Evolutionary conservation across 352 stramenopile species (phyloP), one percentile per base, ranked within the genome.

Genomic region (Phytophthora fragariaefolia): DNA sequence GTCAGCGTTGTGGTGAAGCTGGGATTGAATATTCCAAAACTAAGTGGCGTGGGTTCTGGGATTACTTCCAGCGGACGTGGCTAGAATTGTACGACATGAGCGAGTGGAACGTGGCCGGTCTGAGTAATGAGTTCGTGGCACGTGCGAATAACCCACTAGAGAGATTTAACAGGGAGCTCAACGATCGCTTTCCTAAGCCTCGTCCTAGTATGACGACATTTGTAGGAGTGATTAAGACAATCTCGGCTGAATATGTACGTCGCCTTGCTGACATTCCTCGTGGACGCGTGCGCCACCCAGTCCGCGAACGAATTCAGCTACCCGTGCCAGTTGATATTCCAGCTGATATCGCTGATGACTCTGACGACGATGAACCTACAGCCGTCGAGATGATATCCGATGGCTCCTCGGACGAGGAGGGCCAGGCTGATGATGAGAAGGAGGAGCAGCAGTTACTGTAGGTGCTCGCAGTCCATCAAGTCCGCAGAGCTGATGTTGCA

Each of bases 251-350:
- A n/a, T 54, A 54, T 42, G 47, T 54, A 42, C 47, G 42, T 17
- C 47, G 26, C 15, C 47, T 54, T 38, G 15, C 47, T 27, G 47
- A 26, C 15, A 17, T 54, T 54, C 47, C 47, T 6, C 47, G 47
- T 26, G 27, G 47, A 10, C 47, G 47, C 3, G 47, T 22, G 15
- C 47, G 47, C 26, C 26, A 15, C n/a, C 15, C 13, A 42, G 12
- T 17, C 24, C 47, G 26, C 47, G 47, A 54, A 54, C 47, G 15
- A n/a, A 54, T 54, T 15, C 47, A 54, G 28, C 17, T 54, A 17
- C 47, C 47, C 2, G 26, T 42, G 17, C 47, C 47, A 2, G 27
- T 54, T 42, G 47, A 54, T 2, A 18, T 54, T 17, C 27, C 47
- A 27, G 47, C 27, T 17, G 47, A 42, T 17, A n/a, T n/a, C n/a